Evolutionary conservation across 164 flowering plant genomes (phyloP).

Genomic region (Cinnamomum micranthum): DNA sequence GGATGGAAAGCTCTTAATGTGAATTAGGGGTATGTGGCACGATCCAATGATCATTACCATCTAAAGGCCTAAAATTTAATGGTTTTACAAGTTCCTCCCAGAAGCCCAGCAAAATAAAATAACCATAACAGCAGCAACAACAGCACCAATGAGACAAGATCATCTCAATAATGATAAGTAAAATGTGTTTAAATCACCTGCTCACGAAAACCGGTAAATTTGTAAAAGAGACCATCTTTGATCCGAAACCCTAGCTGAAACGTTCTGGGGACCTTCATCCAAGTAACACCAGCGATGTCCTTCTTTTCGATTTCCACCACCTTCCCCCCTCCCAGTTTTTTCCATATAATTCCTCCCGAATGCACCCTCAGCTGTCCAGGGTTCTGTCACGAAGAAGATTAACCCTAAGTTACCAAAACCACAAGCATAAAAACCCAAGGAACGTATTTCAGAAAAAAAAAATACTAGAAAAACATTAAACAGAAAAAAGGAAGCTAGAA

Average conservation of each 20-base stretch:
- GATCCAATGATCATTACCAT: no score
- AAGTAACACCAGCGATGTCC: conserved; percentile 60
- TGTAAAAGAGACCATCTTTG: conserved; percentile 79
- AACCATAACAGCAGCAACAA: no score
- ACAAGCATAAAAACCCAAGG: background rate
- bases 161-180: background rate
- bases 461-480: background rate
- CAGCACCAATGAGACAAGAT: background rate
- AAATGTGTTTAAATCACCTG: conserved; percentile 40
- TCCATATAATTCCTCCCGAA: conserved; percentile 77
- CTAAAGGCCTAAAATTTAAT: no score
- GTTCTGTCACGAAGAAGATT: conserved; percentile 41
- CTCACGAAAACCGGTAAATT: conserved; percentile 89
- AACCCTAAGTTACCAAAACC: no score
- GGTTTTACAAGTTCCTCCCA: no score
- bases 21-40: no score
- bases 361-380: conserved; percentile 80
- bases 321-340: conserved; percentile 92
- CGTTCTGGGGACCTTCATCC: conserved; percentile 94
- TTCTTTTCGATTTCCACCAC: conserved; percentile 73
- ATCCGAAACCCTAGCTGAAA: conserved; percentile 72
- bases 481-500: no score
- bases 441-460: background rate
- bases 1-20: no score
- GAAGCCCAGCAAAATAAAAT: no score